Percentiles rank a stretch among this genome's conserved stretches.
Evolutionary conservation across 1,139 yeast species (phyloP).

Genomic region (Wickerhamomyces sp.): DNA sequence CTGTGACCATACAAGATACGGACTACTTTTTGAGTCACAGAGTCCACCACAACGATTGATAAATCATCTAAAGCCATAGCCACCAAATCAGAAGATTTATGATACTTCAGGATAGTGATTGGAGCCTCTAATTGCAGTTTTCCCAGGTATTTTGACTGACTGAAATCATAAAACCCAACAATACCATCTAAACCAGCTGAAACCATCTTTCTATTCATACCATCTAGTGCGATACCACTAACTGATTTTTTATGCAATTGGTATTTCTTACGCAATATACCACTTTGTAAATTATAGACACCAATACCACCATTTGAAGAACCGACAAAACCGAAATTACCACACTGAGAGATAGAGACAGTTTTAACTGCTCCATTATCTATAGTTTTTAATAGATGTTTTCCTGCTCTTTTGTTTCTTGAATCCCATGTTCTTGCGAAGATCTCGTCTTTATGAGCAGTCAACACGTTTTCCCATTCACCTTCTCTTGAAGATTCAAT

Average conservation of each 20-base stretch:
- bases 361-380: constrained; percentile 82
- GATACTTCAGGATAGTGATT: constrained; percentile 71
- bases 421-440: constrained; percentile 94
- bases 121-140: constrained; percentile 71
- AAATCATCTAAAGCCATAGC: constrained; percentile 88
- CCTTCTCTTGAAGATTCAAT: constrained; percentile 77
- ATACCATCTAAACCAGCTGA: constrained; percentile 87
- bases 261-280: constrained; percentile 60
- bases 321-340: constrained; percentile 93
- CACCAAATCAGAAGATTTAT: constrained; percentile 75
- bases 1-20: constrained; percentile 89
- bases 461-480: constrained; percentile 93
- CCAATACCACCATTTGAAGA: constrained; percentile 86
- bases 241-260: constrained; percentile 74
- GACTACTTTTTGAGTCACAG: constrained; percentile 73
- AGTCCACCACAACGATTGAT: constrained; percentile 79
- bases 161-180: constrained; percentile 84
- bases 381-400: constrained; percentile 60
- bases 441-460: constrained; percentile 81
- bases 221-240: constrained; percentile 86
- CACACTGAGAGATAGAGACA: constrained; percentile 85
- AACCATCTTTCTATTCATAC: constrained; percentile 83
- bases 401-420: constrained; percentile 76
- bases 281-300: constrained; percentile 88
- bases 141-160: constrained; percentile 64